These are phyloP conservation scores for Leptomonas pyrrhocoris DNA, from an alignment of 208 protist genomes.

Conservation along the genomic window DNA sequence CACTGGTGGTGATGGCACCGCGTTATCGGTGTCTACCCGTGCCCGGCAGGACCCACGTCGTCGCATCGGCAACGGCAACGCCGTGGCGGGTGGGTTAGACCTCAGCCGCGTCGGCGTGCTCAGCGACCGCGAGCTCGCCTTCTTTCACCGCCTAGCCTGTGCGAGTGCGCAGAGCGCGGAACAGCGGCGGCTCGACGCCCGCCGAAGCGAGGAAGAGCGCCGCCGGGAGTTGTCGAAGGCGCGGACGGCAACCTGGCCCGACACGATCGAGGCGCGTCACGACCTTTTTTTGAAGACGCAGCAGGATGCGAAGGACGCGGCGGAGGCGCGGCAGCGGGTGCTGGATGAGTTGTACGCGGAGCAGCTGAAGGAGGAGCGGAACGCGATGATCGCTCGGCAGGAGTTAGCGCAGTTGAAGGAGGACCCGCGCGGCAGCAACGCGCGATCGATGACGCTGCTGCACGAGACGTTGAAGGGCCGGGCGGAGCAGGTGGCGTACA, in stretches of 20 bases:
- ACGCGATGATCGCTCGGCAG: constrained; percentile 43
- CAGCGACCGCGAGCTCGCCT: constrained; percentile 72
- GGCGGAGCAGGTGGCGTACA: constrained; percentile 77
- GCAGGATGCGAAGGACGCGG: constrained; percentile 51
- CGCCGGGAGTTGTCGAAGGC: constrained; percentile 51
- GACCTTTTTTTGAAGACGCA: constrained; percentile 55
- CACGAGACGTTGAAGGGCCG: constrained; percentile 66
- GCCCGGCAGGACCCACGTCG: constrained; percentile 68
- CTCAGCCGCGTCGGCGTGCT: constrained; percentile 65
- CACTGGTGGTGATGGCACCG: neutral
- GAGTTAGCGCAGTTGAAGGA: constrained; percentile 65
- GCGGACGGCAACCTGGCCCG: constrained; percentile 59
- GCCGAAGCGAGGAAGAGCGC: constrained; percentile 38
- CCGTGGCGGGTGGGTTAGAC: constrained; percentile 70
- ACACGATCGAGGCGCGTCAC: constrained; percentile 74
- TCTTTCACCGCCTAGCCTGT: constrained; percentile 59
- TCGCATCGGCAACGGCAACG: constrained; percentile 79
- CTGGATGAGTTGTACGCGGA: constrained; percentile 63
- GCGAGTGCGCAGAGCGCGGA: constrained; percentile 25
- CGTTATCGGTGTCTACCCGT: constrained; percentile 37
- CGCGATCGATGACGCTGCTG: constrained; percentile 60
- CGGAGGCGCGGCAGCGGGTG: constrained; percentile 53
- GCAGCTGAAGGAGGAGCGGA: constrained; percentile 66
- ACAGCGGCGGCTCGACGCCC: constrained; percentile 35
- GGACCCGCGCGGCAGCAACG: constrained; percentile 74